Base-by-base conservation (phyloP, 345 rosid genomes). In the Psidium friedrichsthalianum region DNA sequence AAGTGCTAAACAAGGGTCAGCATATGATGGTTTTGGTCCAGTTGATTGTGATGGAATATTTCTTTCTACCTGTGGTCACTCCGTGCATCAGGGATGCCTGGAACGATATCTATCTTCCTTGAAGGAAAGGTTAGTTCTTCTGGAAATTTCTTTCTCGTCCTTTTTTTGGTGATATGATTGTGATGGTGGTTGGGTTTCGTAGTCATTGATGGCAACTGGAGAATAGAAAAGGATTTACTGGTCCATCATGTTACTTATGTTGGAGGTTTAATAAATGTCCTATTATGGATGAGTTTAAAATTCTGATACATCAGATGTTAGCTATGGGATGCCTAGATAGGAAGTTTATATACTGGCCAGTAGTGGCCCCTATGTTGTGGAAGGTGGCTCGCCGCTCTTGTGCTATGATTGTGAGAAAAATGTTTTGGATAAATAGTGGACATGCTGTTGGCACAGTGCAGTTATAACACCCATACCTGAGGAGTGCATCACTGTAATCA, bases 21-120 rank as follows among this genome's bases (percentile, higher is more conserved):
- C 88, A 87, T 89, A 87, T 91, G 95, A 94, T 91, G 95, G 94
- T 86, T 91, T 95, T 89, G 93, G 95, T 84, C 98, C 94, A 25
- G 87, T 86, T 54, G 98, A 92, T 86, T 94, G 96, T 91, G 98
- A 96, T 90, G 99, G 99, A 47, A 89, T 97, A 87, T 88, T 91
- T 91, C 92, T 96, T 84, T 96, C 97, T 53, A 94, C 99, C 53
- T 97, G 99, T 90, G 98, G 99, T 82, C 99, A 97, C 94, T 94
- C 98, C 36, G 99, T 97, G 87, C 99, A 97, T 92, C 98, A 96
- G 89, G 90, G 89, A 84, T 97, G 99, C 87, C 95, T 94, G 81
- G 95, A 95, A 84, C 95, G 96, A 54, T 97, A 97, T 89, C 86
- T 97, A 76, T 90, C 90, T n/a, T 97, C 98, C 24, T 87, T 96